Conservation (phyloP, 1,284 basidiomycete genomes). For the Cutaneotrichosporon curvatum region DNA sequence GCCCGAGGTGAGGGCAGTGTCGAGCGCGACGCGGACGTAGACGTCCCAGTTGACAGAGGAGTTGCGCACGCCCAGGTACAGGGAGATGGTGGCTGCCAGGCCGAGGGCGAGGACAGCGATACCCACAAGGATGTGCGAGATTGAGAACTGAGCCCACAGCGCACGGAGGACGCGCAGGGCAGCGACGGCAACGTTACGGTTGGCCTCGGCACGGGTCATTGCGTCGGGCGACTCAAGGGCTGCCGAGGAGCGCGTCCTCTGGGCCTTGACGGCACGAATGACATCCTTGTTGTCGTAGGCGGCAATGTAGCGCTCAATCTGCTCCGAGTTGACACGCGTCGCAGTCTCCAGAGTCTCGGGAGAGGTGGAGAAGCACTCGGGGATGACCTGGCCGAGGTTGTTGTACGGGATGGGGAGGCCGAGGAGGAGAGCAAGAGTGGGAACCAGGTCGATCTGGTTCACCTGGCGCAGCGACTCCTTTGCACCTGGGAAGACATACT, state of each 20-base stretch:
- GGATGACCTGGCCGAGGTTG: slow-evolving; percentile 84
- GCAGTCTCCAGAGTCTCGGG: slow-evolving; percentile 54
- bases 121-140: slow-evolving; percentile 64
- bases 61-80: slow-evolving; percentile 44
- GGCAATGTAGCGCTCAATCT: slow-evolving; percentile 70
- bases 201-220: slow-evolving; percentile 17
- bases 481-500: slow-evolving; percentile 60
- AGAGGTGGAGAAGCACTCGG: slow-evolving; percentile 65
- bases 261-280: slow-evolving; percentile 33
- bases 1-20: slow-evolving; percentile 27
- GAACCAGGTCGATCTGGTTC: slow-evolving; percentile 91
- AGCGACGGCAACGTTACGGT: slow-evolving; percentile 54
- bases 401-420: slow-evolving; percentile 93
- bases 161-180: slow-evolving; percentile 66
- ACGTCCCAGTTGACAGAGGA: slow-evolving; percentile 38
- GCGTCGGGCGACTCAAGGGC: slow-evolving; percentile 6
- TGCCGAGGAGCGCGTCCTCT: background rate
- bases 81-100: slow-evolving; percentile 33
- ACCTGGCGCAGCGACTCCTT: slow-evolving; percentile 57
- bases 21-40: slow-evolving; percentile 37
- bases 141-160: slow-evolving; percentile 93
- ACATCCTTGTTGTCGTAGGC: slow-evolving; percentile 73
- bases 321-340: slow-evolving; percentile 64
- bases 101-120: slow-evolving; percentile 45
- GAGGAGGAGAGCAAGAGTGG: slow-evolving; percentile 81